A percentile compares a stretch with the other conserved stretches of the same genome.
Evolutionary conservation across 2,329 filamentous ascomycete species (phyloP).

Genomic region (Cordyceps fumosorosea): DNA sequence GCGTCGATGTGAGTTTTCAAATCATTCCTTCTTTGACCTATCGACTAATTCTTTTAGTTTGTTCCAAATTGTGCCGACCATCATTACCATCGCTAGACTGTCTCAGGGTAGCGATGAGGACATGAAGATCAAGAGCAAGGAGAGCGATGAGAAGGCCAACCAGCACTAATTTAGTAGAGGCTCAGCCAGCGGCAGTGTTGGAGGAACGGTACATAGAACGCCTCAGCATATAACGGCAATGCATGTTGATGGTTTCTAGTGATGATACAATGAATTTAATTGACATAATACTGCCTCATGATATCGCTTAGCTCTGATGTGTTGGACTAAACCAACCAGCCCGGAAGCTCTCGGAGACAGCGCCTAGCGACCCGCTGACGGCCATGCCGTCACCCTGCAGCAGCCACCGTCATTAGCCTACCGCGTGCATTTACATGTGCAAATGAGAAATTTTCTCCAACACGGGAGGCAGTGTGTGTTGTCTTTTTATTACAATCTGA

Average conservation of each 20-base stretch:
- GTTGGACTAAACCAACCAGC: background rate
- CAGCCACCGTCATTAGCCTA: too few species aligned
- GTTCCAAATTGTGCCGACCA: slow-evolving; percentile 10
- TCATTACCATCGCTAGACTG: slow-evolving; percentile 6
- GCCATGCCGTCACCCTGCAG: background rate
- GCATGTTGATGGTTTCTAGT: background rate
- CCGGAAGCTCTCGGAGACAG: background rate
- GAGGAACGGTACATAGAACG: slow-evolving; percentile 4
- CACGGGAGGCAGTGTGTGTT: too few species aligned
- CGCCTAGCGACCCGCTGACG: background rate
- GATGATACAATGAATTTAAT: slow-evolving; percentile 8
- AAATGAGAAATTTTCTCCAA: too few species aligned
- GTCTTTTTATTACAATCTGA: too few species aligned
- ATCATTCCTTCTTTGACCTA: background rate
- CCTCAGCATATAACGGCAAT: background rate
- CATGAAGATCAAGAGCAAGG: slow-evolving; percentile 2
- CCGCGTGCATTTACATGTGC: too few species aligned
- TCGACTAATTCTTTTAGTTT: background rate
- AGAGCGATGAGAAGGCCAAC: background rate
- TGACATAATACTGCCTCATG: background rate
- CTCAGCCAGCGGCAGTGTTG: background rate
- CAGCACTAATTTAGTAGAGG: background rate
- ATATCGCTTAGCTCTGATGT: background rate
- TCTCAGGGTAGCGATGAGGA: slow-evolving; percentile 7
- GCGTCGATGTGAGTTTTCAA: slow-evolving; percentile 8